A percentile compares a stretch with the other conserved stretches of the same genome.
phyloP scores from a whole-genome alignment of 2,329 filamentous ascomycete genomes.

The Aspergillus caelatus region DNA sequence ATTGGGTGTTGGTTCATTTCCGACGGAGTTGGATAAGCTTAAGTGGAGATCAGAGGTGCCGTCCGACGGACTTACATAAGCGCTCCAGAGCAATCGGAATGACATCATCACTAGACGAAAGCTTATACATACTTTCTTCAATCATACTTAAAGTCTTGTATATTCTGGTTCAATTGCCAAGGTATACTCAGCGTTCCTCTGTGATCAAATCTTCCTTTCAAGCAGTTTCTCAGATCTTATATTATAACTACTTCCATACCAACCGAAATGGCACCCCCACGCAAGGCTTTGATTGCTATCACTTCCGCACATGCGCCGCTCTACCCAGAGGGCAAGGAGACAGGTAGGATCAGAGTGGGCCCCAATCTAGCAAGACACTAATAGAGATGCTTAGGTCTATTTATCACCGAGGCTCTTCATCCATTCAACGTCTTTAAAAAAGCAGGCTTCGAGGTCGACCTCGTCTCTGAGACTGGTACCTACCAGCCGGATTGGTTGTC shows the following conservation, averaged over 20 bases:
- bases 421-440: slow-evolving; percentile 16
- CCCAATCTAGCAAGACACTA: background rate
- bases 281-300: slow-evolving; percentile 7
- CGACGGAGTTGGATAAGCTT: background rate
- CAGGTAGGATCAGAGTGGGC: background rate
- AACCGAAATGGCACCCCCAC: background rate
- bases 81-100: background rate
- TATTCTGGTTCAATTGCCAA: background rate
- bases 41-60: background rate
- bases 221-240: too few species aligned
- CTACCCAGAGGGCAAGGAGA: slow-evolving; percentile 10
- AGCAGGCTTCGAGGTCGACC: slow-evolving; percentile 44
- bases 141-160: background rate
- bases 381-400: background rate
- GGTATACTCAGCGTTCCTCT: background rate
- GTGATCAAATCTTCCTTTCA: background rate
- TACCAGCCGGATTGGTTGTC: slow-evolving; percentile 40
- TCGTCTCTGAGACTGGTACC: slow-evolving; percentile 44
- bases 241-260: background rate
- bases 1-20: background rate
- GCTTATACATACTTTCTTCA: background rate
- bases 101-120: background rate
- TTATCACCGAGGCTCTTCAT: slow-evolving; percentile 11
- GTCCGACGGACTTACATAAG: background rate
- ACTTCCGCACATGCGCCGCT: slow-evolving; percentile 9